A percentile compares a stretch with the other conserved stretches of the same genome.
Conservation (phyloP, 257 asterid genomes). For the Orobanche coerulescens region DNA sequence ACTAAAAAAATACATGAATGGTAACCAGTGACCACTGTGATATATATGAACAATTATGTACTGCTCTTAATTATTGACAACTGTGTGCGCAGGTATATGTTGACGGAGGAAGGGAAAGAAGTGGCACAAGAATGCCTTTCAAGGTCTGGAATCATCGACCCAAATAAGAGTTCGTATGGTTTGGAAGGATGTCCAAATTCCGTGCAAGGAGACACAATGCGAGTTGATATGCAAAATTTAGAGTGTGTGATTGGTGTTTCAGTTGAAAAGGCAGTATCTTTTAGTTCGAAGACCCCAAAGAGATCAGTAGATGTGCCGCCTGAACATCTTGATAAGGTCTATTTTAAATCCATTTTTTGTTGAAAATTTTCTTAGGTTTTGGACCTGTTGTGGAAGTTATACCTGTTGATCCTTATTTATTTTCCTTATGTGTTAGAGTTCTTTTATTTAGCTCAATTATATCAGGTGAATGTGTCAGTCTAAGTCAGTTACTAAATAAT, state of each 20-base stretch:
- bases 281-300: constrained; percentile 32
- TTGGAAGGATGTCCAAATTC: constrained; percentile 27
- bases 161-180: constrained; percentile 27
- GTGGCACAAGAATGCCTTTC: constrained; percentile 70
- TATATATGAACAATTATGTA: constrained; percentile 7
- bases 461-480: neutral
- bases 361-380: constrained; percentile 11
- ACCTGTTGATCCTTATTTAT: neutral
- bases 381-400: neutral
- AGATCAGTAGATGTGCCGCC: constrained; percentile 41
- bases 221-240: constrained; percentile 27
- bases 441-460: constrained; percentile 13
- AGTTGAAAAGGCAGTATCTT: constrained; percentile 32
- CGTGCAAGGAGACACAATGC: constrained; percentile 30
- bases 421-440: constrained; percentile 13
- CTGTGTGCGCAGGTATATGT: constrained; percentile 64
- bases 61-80: constrained; percentile 22
- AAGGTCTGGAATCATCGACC: constrained; percentile 58
- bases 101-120: constrained; percentile 88
- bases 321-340: constrained; percentile 60
- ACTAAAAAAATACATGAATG: neutral
- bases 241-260: constrained; percentile 29
- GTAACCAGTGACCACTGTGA: constrained; percentile 8
- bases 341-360: constrained; percentile 12
- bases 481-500: constrained; percentile 1